Base-by-base conservation (phyloP, 139 green algal genomes). In the Tetradesmus lagerheimii region DNA sequence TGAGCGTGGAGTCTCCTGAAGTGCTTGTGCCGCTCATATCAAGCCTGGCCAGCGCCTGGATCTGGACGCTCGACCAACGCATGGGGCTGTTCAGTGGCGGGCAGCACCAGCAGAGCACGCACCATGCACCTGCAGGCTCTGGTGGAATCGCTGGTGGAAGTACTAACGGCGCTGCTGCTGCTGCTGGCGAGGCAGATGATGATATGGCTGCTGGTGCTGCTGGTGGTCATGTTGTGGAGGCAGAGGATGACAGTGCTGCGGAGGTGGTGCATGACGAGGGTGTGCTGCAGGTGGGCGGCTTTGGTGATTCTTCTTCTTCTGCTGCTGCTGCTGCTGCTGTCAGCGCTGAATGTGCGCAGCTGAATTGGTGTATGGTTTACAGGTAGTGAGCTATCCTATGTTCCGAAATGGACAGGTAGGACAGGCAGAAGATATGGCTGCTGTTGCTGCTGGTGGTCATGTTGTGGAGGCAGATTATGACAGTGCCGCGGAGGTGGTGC, bases 21-120 rank as follows among this genome's bases (percentile, higher is more conserved):
- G 87, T 93, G 43, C 90, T 95, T 41, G 82, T 95, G 16, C 89
- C 91, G 1, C 93, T 98, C 14, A 88, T 96, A 29, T 87, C 74
- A 2, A 91, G 94, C 34, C 45, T 96, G 3, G 85, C 88, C 0
- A 87, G 90, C n/a, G 94, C 93, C 6, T 97, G 95, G 95, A 53
- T 91, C 8, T 90, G 45, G 77, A 96, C 93, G 0, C 84, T 94
- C 0, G 90, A 96, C 27, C 88, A 90, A 4, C 78, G 90, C 0
- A 25, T 95, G 76, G 96, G 96, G 15, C 91, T 98, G 12, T 98
- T 97, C 89, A 90, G 50, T 45, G 92, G 89, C 15, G 37, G 66
- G 18, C 77, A 27, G 25, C 80, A 71, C 53, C 85, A 83, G 38
- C 83, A 75, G 87, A 77, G 41, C 47, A 78, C 62, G 27, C 14